Evolutionary conservation across 1,284 basidiomycete species (phyloP).

Genomic region (Sporisorium graminicola): DNA sequence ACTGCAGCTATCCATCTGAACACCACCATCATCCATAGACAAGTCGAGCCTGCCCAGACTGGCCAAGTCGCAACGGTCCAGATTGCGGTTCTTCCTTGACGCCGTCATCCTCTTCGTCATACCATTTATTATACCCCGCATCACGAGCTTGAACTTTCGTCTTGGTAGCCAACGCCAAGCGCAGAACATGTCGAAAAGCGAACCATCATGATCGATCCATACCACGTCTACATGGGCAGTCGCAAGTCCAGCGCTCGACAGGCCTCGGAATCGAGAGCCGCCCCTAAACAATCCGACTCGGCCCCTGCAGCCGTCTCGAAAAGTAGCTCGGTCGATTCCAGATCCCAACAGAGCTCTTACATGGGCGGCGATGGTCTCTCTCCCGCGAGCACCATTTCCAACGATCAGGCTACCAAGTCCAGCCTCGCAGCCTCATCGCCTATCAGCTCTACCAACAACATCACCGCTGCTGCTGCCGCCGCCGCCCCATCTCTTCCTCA

Average conservation of each 20-base stretch:
- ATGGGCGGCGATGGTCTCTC: conserved; percentile 30
- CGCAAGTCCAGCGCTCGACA: conserved; percentile 18
- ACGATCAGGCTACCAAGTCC: conserved; percentile 18
- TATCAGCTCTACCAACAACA: conserved; percentile 16
- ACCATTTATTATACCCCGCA: neutral
- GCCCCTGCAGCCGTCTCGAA: conserved; percentile 13
- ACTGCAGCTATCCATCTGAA: neutral
- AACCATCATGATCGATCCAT: conserved; percentile 44
- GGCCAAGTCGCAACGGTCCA: neutral
- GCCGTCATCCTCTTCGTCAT: neutral
- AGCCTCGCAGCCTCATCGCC: conserved; percentile 35
- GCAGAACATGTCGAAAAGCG: conserved; percentile 5
- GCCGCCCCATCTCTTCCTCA: conserved; percentile 17
- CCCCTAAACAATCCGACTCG: neutral
- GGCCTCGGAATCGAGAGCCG: neutral
- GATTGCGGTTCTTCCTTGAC: neutral
- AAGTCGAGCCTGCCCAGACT: neutral
- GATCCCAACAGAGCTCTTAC: conserved; percentile 34
- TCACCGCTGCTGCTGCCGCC: neutral
- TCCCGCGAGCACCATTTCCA: conserved; percentile 32
- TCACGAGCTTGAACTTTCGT: too few species aligned
- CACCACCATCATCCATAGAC: neutral
- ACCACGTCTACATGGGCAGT: conserved; percentile 31
- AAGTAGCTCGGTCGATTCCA: conserved; percentile 38
- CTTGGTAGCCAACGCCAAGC: neutral